These are phyloP conservation scores for Corchorus olitorius DNA, from an alignment of 345 rosid species.

Conservation along the genomic window DNA sequence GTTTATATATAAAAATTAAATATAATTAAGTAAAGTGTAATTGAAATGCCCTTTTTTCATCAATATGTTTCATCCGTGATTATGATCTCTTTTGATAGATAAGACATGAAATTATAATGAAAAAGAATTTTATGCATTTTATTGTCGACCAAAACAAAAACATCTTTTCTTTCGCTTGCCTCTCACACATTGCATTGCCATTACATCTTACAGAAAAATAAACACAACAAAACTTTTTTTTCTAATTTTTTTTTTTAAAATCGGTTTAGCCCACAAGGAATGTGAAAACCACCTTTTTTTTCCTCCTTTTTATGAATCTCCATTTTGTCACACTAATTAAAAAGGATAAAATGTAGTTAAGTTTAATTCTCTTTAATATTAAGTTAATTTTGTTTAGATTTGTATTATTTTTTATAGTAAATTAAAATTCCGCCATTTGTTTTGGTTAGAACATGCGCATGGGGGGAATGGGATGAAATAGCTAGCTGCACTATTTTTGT, in stretches of 20 bases:
- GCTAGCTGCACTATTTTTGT: background rate
- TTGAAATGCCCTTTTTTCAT: background rate
- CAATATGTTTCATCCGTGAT: slow-evolving; percentile 2
- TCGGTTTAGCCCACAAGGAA: background rate
- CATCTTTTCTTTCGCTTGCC: background rate
- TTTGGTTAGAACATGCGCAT: slow-evolving; percentile 1
- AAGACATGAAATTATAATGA: background rate
- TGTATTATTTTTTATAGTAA: background rate
- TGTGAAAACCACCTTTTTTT: background rate
- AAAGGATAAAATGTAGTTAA: too few species aligned
- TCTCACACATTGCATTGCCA: background rate
- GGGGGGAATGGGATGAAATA: background rate
- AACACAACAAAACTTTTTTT: background rate
- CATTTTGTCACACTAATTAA: too few species aligned
- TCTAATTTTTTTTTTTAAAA: background rate
- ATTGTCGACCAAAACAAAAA: slow-evolving; percentile 2
- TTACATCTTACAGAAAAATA: background rate
- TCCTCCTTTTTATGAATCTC: too few species aligned
- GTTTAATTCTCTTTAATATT: too few species aligned
- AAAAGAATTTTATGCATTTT: background rate
- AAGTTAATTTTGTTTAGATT: background rate
- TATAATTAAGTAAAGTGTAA: background rate
- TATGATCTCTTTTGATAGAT: background rate
- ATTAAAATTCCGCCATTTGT: background rate
- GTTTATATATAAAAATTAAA: background rate